Conservation (phyloP, 345 rosid species). For the Acer campestre region DNA sequence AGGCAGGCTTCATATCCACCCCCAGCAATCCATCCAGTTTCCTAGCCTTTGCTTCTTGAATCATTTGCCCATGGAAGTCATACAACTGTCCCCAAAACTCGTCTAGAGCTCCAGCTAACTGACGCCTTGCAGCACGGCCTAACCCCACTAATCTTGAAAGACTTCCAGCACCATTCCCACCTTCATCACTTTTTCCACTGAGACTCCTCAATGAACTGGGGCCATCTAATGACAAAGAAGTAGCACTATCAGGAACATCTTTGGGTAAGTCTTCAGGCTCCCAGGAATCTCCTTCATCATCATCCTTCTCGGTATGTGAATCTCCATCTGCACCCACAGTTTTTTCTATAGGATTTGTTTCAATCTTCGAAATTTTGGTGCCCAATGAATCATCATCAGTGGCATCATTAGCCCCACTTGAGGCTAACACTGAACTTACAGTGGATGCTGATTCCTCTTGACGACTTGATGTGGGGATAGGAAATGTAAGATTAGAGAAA, state of each 20-base stretch:
- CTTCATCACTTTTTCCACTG: conserved; percentile 77
- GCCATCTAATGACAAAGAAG: conserved; percentile 59
- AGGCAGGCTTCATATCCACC: conserved; percentile 46
- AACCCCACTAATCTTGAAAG: conserved; percentile 93
- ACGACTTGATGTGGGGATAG: conserved; percentile 25
- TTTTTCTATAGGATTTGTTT: conserved; percentile 54
- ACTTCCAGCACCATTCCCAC: conserved; percentile 84
- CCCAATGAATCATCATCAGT: conserved; percentile 39
- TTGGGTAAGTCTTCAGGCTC: conserved; percentile 66
- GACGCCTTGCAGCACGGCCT: conserved; percentile 95
- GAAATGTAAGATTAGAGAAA: conserved; percentile 32
- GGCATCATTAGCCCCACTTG: conserved; percentile 38
- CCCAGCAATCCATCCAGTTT: conserved; percentile 62
- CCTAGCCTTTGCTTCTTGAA: conserved; percentile 64
- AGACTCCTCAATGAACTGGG: conserved; percentile 86
- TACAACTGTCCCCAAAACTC: conserved; percentile 96
- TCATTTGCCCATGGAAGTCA: conserved; percentile 76
- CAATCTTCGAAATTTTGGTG: conserved; percentile 39
- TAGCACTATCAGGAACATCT: conserved; percentile 50
- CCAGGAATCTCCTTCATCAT: conserved; percentile 63
- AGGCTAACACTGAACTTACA: conserved; percentile 15
- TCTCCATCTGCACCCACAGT: conserved; percentile 50
- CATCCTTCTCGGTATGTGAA: conserved; percentile 53
- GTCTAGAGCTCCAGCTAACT: conserved; percentile 67
- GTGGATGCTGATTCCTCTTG: conserved; percentile 27